Evolutionary conservation across 2,329 filamentous ascomycete species (phyloP).

Genomic region (Cryphonectria parasitica): DNA sequence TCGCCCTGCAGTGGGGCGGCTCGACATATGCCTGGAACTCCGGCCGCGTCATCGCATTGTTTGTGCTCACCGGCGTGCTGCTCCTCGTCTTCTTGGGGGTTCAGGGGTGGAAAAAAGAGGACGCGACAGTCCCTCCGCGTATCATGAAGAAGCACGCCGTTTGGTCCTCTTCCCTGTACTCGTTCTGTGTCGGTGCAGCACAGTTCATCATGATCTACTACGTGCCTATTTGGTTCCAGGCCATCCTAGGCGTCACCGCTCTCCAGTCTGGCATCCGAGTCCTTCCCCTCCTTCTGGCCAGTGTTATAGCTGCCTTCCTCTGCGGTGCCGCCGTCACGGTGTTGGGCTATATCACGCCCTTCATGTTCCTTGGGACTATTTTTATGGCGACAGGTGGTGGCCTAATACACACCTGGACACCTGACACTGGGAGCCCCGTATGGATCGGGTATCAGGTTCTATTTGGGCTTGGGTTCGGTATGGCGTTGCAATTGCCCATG

Average conservation of each 20-base stretch:
- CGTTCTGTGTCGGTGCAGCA: conserved; percentile 46
- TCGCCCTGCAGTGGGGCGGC: conserved; percentile 54
- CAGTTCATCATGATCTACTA: conserved; percentile 44
- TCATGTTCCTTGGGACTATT: conserved; percentile 42
- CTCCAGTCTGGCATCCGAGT: conserved; percentile 43
- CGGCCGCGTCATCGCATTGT: conserved; percentile 43
- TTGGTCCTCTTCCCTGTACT: conserved; percentile 40
- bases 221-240: conserved; percentile 45
- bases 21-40: conserved; percentile 44
- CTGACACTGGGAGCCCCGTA: conserved; percentile 37
- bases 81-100: conserved; percentile 40
- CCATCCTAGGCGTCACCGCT: conserved; percentile 43
- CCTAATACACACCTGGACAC: conserved; percentile 44
- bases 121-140: conserved; percentile 47
- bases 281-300: conserved; percentile 41
- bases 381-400: conserved; percentile 40
- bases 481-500: conserved; percentile 47
- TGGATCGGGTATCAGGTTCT: conserved; percentile 51
- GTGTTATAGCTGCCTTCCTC: conserved; percentile 39
- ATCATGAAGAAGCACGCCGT: conserved; percentile 46
- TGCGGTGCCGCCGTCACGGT: conserved; percentile 39
- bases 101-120: conserved; percentile 43
- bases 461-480: conserved; percentile 45
- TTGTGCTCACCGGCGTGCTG: conserved; percentile 40
- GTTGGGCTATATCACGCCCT: conserved; percentile 45